phyloP scores from a whole-genome alignment of 2,329 filamentous ascomycete species.

The Claviceps lovelessii region DNA sequence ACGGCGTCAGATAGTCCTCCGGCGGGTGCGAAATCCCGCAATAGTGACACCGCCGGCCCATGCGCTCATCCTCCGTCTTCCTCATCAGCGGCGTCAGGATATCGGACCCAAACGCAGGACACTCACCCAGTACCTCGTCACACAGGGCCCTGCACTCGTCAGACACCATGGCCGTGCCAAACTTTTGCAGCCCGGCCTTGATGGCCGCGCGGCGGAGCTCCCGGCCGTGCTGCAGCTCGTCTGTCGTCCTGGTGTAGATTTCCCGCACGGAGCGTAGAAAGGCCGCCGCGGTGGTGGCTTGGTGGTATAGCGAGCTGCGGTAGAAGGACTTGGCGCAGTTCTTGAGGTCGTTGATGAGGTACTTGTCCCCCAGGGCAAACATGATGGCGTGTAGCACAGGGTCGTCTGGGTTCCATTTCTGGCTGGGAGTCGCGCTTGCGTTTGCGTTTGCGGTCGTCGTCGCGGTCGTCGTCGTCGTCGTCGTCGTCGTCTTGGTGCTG shows the following conservation, averaged over 20 bases:
- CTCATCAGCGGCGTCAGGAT: conserved; percentile 1
- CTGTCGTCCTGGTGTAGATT: background rate
- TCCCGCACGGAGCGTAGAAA: background rate
- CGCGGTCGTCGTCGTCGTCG: background rate
- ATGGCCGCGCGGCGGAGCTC: background rate
- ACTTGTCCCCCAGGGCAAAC: background rate
- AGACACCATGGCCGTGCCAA: background rate
- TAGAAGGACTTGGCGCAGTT: background rate
- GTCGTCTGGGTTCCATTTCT: background rate
- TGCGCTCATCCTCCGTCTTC: background rate
- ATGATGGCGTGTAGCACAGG: conserved; percentile 1
- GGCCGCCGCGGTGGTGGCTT: background rate
- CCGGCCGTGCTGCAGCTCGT: background rate
- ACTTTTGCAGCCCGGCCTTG: background rate
- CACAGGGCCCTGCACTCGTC: background rate
- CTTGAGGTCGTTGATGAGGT: background rate
- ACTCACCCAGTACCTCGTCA: background rate
- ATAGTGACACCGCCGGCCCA: background rate
- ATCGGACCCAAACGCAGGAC: background rate
- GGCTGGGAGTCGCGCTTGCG: background rate
- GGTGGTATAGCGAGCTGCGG: background rate
- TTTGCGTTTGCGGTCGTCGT: background rate
- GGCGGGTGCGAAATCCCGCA: background rate
- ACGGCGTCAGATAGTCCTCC: background rate
- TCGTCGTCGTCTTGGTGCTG: background rate